Percentiles rank a stretch among this genome's conserved stretches.
Evolutionary conservation across 148 eudicot genomes (phyloP).

Genomic region (Amaranthus hypochondriacus): DNA sequence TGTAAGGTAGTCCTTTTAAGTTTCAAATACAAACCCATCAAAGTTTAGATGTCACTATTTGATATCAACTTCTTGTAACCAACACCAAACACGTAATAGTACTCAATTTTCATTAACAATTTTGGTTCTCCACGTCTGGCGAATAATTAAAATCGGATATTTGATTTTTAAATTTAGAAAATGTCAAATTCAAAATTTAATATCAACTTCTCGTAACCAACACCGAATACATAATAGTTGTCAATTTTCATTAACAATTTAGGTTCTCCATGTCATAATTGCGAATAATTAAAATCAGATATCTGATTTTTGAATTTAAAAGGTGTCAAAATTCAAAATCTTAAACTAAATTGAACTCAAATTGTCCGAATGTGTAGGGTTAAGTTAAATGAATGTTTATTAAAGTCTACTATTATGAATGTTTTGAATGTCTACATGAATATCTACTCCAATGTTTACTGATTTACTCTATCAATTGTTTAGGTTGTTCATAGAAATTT

Average conservation of each 20-base stretch:
- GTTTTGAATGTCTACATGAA: too few species aligned
- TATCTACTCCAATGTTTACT: too few species aligned
- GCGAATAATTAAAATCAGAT: background rate
- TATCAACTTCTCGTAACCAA: background rate
- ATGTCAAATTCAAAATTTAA: background rate
- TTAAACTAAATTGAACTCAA: too few species aligned
- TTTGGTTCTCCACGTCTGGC: too few species aligned
- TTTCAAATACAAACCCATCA: background rate
- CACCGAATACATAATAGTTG: slow-evolving; percentile 4
- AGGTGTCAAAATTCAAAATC: background rate
- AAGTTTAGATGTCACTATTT: background rate
- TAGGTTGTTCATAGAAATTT: too few species aligned
- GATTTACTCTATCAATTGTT: too few species aligned
- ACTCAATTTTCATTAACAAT: too few species aligned
- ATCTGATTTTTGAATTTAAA: background rate
- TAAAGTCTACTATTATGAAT: too few species aligned
- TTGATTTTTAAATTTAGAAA: background rate
- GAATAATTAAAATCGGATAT: background rate
- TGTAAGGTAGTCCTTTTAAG: background rate
- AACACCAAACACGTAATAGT: too few species aligned
- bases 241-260: background rate
- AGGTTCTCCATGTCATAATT: background rate
- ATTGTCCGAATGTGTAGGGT: too few species aligned
- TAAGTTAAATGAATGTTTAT: too few species aligned
- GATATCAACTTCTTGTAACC: background rate